phyloP scores from a whole-genome alignment of 129 eudicot genomes.

The Helianthus annuus region HanXRQr2.0-SUNRISE NC_035442.2:158869381-158869880 shows the following conservation, averaged over 20 bases:
- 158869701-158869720: constrained; percentile 60
- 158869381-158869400: constrained; percentile 52
- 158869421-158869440: constrained; percentile 99
- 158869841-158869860: constrained; percentile 79
- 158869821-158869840: constrained; percentile 95
- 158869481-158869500: constrained; percentile 42
- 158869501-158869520: constrained; percentile 2
- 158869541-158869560: background rate
- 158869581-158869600: constrained; percentile 66
- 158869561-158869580: constrained; percentile 87
- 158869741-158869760: constrained; percentile 1
- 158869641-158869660: constrained; percentile 52
- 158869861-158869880: background rate
- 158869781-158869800: constrained; percentile 69
- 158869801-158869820: constrained; percentile 94
- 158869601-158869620: constrained; percentile 62
- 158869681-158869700: constrained; percentile 86
- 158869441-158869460: constrained; percentile 99
- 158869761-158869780: constrained; percentile 5
- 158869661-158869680: constrained; percentile 79
- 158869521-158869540: background rate
- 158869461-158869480: constrained; percentile 92
- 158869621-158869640: constrained; percentile 53
- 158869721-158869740: background rate
- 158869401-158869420: constrained; percentile 99